Percentiles rank a stretch among this genome's conserved stretches.
These are phyloP conservation scores for Rachicladosporium sp. DNA, from an alignment of 2,329 filamentous ascomycete species.

Conservation along the genomic window DNA sequence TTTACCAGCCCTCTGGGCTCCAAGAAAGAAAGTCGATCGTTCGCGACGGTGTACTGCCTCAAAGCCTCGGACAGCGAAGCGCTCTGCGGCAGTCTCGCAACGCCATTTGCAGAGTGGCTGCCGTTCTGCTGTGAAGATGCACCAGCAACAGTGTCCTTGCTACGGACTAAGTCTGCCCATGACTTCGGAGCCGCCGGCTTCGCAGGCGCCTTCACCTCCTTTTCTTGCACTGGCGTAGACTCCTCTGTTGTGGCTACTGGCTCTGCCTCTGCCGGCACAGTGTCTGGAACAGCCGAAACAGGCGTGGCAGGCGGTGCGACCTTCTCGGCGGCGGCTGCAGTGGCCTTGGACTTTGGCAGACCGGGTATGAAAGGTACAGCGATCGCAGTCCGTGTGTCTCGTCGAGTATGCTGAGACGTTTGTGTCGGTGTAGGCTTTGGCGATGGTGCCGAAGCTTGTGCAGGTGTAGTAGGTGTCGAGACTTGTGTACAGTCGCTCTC, in stretches of 20 bases:
- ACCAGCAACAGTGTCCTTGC: constrained; percentile 28
- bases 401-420: constrained; percentile 21
- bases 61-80: constrained; percentile 64
- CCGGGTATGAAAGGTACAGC: constrained; percentile 42
- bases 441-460: constrained; percentile 19
- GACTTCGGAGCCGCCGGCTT: constrained; percentile 35
- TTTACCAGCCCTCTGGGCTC: constrained; percentile 91
- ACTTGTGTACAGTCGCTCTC: constrained; percentile 35
- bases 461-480: constrained; percentile 38
- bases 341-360: constrained; percentile 31
- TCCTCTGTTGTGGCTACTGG: not conserved
- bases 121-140: constrained; percentile 16
- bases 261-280: not conserved
- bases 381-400: constrained; percentile 32
- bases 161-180: constrained; percentile 57
- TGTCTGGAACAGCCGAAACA: not conserved
- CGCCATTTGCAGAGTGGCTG: constrained; percentile 12
- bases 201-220: constrained; percentile 32
- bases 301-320: constrained; percentile 3
- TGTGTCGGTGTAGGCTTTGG: constrained; percentile 21
- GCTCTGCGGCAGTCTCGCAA: constrained; percentile 32
- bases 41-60: constrained; percentile 55
- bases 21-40: constrained; percentile 63
- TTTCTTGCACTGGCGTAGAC: constrained; percentile 9
- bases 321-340: constrained; percentile 26